Evolutionary conservation across 768 basidiomycete genomes (phyloP), one percentile per base, ranked within the genome.

Genomic region (Dioszegia hungarica): DNA sequence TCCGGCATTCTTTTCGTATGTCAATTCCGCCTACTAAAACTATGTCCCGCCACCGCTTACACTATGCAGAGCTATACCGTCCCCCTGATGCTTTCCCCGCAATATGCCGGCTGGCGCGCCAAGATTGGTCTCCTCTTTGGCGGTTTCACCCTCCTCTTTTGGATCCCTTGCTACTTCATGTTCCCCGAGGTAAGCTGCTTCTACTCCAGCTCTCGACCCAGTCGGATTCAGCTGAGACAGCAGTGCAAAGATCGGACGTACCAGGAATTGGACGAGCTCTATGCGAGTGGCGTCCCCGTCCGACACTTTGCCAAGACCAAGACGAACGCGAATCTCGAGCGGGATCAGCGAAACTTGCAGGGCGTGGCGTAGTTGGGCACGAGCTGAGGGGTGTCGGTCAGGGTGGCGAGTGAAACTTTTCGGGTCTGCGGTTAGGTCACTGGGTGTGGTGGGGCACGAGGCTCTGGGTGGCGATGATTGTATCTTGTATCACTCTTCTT

Each of bases 191-290:
- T 60, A 27, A 50, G 59, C 40, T 15, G 14, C 8, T 11, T 36
- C 22, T 9, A 19, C 27, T 17, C 9, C 15, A 22, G 25, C n/a
- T n/a, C n/a, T n/a, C 20, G 6, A 34, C 9, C 37, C 41, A 34
- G n/a, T 36, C 11, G 14, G 10, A 9, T 11, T 56, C 6, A 17
- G 12, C 31, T 17, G 27, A 8, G 17, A 41, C 43, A 11, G 11
- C 38, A 61, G 54, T 55, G 49, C 24, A 62, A 60, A 39, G 59
- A 56, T 6, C 41, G 67, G 25, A 61, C 65, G 0, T 68, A 59
- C 50, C 46, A 46, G 19, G 67, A 72, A 43, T 38, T 72, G 22
- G 70, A 72, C 51, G 66, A 66, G 39, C 37, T 75, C 29, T 75
- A 67, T 57, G 67, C 62, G 20, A 57, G 57, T 27, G 56, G 53